phyloP scores from a whole-genome alignment of 1,139 yeast species.

The Magnusiomyces tetraspermus region DNA sequence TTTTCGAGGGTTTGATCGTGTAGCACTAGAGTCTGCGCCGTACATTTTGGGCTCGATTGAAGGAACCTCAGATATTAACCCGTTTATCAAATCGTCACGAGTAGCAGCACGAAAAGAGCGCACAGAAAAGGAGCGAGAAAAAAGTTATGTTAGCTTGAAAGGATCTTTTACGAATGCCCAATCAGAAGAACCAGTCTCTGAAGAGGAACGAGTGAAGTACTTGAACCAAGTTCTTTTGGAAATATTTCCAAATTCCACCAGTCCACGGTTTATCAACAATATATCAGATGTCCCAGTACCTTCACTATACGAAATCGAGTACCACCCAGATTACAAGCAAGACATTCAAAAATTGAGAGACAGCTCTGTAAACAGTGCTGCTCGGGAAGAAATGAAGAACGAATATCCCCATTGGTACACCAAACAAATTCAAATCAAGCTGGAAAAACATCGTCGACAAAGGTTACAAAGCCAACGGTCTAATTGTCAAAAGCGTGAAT shows the following conservation, averaged over 20 bases:
- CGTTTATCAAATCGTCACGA: not conserved
- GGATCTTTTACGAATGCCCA: no score
- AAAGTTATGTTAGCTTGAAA: no score
- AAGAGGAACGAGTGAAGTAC: no score
- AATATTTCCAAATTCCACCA: not conserved
- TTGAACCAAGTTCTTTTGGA: not conserved
- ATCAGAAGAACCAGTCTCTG: no score
- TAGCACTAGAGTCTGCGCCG: conserved; percentile 13
- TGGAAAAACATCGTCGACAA: conserved; percentile 1
- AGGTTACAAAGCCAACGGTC: not conserved
- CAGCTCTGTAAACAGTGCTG: not conserved
- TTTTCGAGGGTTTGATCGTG: conserved; percentile 17
- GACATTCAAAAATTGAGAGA: not conserved
- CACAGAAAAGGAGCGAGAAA: no score
- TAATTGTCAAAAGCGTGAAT: no score
- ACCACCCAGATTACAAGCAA: conserved; percentile 1
- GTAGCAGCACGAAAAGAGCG: no score
- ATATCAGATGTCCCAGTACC: not conserved
- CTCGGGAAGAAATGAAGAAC: conserved; percentile 1
- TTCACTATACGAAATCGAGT: conserved; percentile 1
- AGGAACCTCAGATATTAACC: not conserved
- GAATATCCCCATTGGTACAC: conserved; percentile 5
- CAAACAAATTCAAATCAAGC: conserved; percentile 2
- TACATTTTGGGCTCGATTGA: not conserved
- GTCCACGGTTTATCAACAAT: not conserved